phyloP scores from a whole-genome alignment of 2,329 filamentous ascomycete species.

The Pseudovirgaria hyperparasitica region DNA sequence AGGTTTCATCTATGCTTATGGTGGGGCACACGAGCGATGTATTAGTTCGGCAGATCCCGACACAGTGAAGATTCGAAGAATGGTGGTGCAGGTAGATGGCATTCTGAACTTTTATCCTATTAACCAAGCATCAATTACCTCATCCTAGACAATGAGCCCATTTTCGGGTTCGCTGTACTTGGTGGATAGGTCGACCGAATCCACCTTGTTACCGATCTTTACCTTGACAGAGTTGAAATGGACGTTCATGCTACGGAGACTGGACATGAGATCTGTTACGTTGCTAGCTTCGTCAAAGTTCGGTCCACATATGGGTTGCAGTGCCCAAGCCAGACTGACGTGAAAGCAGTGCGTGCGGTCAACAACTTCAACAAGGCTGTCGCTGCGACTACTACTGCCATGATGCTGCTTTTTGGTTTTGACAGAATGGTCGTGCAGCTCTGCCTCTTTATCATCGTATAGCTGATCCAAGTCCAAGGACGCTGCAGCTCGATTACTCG shows the following conservation, averaged over 20 bases:
- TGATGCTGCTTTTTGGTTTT: slow-evolving; percentile 5
- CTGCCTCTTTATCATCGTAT: slow-evolving; percentile 35
- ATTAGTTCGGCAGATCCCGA: too few relatives aligned
- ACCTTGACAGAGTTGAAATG: slow-evolving; percentile 32
- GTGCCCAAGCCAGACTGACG: slow-evolving; percentile 74
- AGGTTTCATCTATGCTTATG: too few relatives aligned
- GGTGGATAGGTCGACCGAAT: slow-evolving; percentile 16
- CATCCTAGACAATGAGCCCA: slow-evolving; percentile 8
- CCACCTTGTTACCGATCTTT: slow-evolving; percentile 31
- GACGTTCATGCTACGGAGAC: slow-evolving; percentile 12
- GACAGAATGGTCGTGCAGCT: slow-evolving; percentile 6
- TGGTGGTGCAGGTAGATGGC: too few relatives aligned
- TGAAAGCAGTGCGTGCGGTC: slow-evolving; percentile 57
- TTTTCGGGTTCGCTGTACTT: slow-evolving; percentile 9
- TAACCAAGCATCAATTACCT: too few relatives aligned
- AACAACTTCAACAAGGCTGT: background rate
- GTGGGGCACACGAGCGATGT: too few relatives aligned
- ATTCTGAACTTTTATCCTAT: too few relatives aligned
- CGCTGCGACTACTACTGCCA: background rate
- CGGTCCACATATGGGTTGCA: slow-evolving; percentile 7
- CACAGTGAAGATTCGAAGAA: too few relatives aligned
- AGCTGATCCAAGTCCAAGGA: slow-evolving; percentile 55
- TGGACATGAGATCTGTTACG: slow-evolving; percentile 11
- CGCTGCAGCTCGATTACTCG: slow-evolving; percentile 52
- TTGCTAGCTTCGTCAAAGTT: slow-evolving; percentile 10